Evolutionary conservation across 352 stramenopile genomes (phyloP).

Genomic region (Phytophthora sp.): DNA sequence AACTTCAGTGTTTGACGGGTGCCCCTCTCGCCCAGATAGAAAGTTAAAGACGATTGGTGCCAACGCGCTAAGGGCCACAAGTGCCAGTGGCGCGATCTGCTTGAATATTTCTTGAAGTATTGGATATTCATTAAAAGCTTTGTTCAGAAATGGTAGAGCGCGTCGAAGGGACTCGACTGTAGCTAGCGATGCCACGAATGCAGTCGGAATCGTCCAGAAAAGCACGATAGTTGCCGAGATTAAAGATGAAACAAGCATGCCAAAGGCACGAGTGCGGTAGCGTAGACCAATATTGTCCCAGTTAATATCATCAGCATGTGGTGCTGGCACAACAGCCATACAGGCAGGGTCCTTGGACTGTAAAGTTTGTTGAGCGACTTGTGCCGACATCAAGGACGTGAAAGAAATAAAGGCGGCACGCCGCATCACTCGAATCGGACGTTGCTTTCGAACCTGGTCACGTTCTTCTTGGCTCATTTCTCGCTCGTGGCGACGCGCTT

Average conservation of each 20-base stretch:
- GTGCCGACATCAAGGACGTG: constrained; percentile 69
- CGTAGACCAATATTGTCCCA: constrained; percentile 77
- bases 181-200: constrained; percentile 74
- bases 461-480: constrained; percentile 58
- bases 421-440: constrained; percentile 70
- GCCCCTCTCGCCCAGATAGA: constrained; percentile 67
- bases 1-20: constrained; percentile 72
- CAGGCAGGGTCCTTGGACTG: constrained; percentile 62
- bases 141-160: constrained; percentile 67
- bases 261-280: constrained; percentile 55
- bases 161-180: constrained; percentile 72
- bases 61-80: constrained; percentile 65
- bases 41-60: constrained; percentile 71
- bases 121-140: constrained; percentile 67
- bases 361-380: constrained; percentile 74
- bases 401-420: constrained; percentile 82
- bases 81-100: constrained; percentile 70
- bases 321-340: constrained; percentile 59
- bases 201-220: constrained; percentile 86
- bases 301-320: constrained; percentile 70
- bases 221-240: constrained; percentile 73
- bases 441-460: constrained; percentile 48
- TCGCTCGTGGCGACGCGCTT: constrained; percentile 37
- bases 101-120: constrained; percentile 68
- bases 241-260: constrained; percentile 53